Conservation (phyloP, 1,284 basidiomycete genomes). For the Irpex sp. region DNA sequence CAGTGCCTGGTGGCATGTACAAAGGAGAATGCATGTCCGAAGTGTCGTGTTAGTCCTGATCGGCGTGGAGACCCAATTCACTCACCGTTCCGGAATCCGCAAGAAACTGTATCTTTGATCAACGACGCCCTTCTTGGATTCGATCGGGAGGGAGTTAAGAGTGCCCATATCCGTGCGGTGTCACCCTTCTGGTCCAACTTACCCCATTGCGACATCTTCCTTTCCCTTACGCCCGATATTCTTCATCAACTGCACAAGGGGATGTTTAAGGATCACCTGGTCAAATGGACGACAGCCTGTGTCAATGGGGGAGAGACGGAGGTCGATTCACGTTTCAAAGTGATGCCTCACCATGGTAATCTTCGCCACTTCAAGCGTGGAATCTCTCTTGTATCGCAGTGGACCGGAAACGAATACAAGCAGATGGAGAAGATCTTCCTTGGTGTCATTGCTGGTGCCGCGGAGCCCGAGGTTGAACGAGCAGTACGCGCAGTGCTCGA, state of each 20-base stretch:
- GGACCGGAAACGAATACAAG: conserved; percentile 23
- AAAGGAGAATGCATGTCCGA: conserved; percentile 17
- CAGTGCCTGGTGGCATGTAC: conserved; percentile 20
- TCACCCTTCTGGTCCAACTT: conserved; percentile 23
- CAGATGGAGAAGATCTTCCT: conserved; percentile 23
- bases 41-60: conserved; percentile 12
- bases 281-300: conserved; percentile 20
- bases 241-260: conserved; percentile 27
- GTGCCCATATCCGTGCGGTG: conserved; percentile 11
- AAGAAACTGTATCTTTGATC: not conserved
- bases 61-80: conserved; percentile 8
- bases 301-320: conserved; percentile 18
- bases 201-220: conserved; percentile 18
- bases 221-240: conserved; percentile 21
- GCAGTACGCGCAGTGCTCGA: too few relatives aligned
- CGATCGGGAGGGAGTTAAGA: not conserved
- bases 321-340: conserved; percentile 18
- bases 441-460: conserved; percentile 15
- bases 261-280: conserved; percentile 25
- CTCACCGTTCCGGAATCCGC: conserved; percentile 3
- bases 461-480: too few relatives aligned
- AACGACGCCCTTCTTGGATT: not conserved
- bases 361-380: conserved; percentile 23
- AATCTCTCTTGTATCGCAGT: conserved; percentile 20
- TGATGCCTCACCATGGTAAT: conserved; percentile 13